Percentiles rank a stretch among this genome's conserved stretches.
Evolutionary conservation across 805 yeast genomes (phyloP).

Genomic region (Huiozyma naganishii): DNA sequence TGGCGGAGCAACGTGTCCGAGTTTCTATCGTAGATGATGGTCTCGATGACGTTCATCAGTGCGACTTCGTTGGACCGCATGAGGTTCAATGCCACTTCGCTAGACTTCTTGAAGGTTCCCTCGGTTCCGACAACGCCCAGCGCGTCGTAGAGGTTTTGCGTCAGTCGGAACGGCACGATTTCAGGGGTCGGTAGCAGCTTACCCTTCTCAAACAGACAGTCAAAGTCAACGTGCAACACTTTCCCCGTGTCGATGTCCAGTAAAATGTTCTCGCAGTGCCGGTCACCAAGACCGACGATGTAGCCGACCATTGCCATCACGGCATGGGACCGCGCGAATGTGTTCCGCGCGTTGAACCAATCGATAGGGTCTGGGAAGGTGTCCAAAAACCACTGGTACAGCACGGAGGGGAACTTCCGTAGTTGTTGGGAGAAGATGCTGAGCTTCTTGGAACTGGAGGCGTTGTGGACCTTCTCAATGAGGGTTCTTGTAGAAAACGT

Average conservation of each 20-base stretch:
- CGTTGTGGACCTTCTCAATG: slow-evolving; percentile 20
- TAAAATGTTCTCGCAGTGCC: slow-evolving; percentile 89
- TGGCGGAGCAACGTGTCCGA: slow-evolving; percentile 50
- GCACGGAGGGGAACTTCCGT: slow-evolving; percentile 47
- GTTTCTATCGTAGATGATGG: slow-evolving; percentile 66
- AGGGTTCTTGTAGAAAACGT: slow-evolving; percentile 16
- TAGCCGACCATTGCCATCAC: slow-evolving; percentile 98
- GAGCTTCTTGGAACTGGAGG: slow-evolving; percentile 17
- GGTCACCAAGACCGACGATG: slow-evolving; percentile 86
- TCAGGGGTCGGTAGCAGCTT: slow-evolving; percentile 74
- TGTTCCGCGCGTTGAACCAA: slow-evolving; percentile 75
- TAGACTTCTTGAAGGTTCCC: slow-evolving; percentile 75
- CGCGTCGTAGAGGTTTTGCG: slow-evolving; percentile 82
- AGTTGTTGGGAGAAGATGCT: slow-evolving; percentile 21
- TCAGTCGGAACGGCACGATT: slow-evolving; percentile 85
- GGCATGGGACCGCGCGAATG: slow-evolving; percentile 70
- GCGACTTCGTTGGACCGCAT: slow-evolving; percentile 73
- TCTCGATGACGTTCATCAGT: slow-evolving; percentile 81
- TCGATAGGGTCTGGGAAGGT: slow-evolving; percentile 79
- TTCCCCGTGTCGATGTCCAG: slow-evolving; percentile 65
- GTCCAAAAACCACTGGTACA: slow-evolving; percentile 81
- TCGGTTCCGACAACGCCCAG: slow-evolving; percentile 82
- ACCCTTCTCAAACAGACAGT: slow-evolving; percentile 85
- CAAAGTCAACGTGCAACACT: slow-evolving; percentile 90
- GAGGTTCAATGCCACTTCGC: slow-evolving; percentile 71